Evolutionary conservation across 2,329 filamentous ascomycete genomes (phyloP), one percentile per base, ranked within the genome.

Genomic region (Fusarium clavum): DNA sequence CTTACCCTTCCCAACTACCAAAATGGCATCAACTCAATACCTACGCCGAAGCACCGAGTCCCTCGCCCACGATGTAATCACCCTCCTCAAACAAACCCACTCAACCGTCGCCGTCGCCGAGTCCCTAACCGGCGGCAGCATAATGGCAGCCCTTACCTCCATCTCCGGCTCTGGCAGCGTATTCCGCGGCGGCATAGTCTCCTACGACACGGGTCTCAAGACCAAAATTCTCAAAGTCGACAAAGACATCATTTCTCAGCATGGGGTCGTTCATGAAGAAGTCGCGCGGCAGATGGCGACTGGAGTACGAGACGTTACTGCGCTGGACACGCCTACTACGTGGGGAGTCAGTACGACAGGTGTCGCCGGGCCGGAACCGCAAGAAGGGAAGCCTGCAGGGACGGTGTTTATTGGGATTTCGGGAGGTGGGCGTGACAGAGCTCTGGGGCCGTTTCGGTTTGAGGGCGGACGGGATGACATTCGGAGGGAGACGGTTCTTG

Each of bases 111-210:
- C 67, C 9, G 75, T 78, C 1, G 78, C 77, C 12, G 78, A 80
- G 47, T 79, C 78, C 1, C 68, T 79, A 7, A 80, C 77, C 0
- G 77, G 73, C 2, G 78, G 78, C 3, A 68, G 70, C 18, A 59
- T 79, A 55, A 79, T 79, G 77, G 68, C 74, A 4, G 67, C 77
- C 1, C 61, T 79, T 2, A 77, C 77, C 1, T 76, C 76, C 1
- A 74, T 78, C 6, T 69, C 72, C 12, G 77, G 77, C 4, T 74
- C 76, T 16, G 77, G 76, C 58, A 67, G 75, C 24, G 77, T 67
- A 20, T 78, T 79, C 56, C 77, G 77, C 47, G 77, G 77, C 41
- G 77, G 78, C 3, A 71, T 79, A 16, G 77, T 80, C 43, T 76
- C 78, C 3, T 79, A 79, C 49, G 75, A 75, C 0, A 78, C 76